phyloP scores from a whole-genome alignment of 2,329 filamentous ascomycete genomes.

The Septoria petroselini region DNA sequence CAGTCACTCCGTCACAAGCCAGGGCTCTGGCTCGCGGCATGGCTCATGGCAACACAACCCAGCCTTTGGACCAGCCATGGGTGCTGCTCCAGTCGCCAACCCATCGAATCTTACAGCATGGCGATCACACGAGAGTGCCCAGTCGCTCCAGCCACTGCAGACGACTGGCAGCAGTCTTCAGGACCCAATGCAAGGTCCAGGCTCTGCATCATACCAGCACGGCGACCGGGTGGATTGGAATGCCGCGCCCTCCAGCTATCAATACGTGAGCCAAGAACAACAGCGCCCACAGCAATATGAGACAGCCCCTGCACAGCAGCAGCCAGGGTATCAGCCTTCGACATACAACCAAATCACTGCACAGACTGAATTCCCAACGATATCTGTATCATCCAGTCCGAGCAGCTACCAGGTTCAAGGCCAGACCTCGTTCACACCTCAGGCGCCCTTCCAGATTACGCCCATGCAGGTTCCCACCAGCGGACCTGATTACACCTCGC shows the following conservation, averaged over 20 bases:
- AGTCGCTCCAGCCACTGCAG: constrained; percentile 15
- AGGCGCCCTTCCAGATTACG: constrained; percentile 24
- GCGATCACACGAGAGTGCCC: constrained; percentile 32
- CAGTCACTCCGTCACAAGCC: constrained; percentile 30
- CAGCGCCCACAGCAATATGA: constrained; percentile 29
- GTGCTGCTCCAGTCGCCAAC: constrained; percentile 20
- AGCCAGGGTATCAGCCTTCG: constrained; percentile 22
- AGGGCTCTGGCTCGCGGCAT: constrained; percentile 28
- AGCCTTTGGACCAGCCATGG: constrained; percentile 22
- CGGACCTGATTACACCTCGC: constrained; percentile 24
- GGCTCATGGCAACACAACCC: constrained; percentile 32
- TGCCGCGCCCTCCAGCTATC: constrained; percentile 25
- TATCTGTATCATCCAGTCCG: constrained; percentile 29
- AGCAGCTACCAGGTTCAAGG: constrained; percentile 25
- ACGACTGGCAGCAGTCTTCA: constrained; percentile 18
- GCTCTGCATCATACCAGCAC: constrained; percentile 19
- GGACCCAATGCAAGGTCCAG: constrained; percentile 19
- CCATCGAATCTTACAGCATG: constrained; percentile 29
- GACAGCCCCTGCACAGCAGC: constrained; percentile 22
- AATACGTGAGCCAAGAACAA: constrained; percentile 28
- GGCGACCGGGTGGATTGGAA: constrained; percentile 29
- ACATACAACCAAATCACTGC: constrained; percentile 24
- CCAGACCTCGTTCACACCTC: constrained; percentile 19
- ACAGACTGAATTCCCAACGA: constrained; percentile 28
- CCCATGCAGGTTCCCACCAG: constrained; percentile 28